Percentiles rank a stretch among this genome's conserved stretches.
These are phyloP conservation scores for Dysphania ambrosioides DNA, from an alignment of 148 eudicot genomes.

Conservation along the genomic window DNA sequence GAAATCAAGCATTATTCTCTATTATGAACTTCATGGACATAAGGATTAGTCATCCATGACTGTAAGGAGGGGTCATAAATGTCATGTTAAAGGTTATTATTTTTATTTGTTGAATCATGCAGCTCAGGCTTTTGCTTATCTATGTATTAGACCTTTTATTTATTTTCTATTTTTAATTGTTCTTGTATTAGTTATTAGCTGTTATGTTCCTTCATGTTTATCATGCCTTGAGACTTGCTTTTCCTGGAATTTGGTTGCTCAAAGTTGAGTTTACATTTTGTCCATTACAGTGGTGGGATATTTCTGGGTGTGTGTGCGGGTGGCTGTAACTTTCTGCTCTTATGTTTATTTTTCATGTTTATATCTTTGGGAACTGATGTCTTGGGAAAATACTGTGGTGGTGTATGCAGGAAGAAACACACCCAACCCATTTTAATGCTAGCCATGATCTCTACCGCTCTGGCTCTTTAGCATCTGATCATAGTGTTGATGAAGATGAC, in stretches of 20 bases:
- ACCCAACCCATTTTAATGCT: conserved; percentile 31
- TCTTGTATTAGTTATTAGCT: neutral
- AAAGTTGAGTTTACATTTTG: neutral
- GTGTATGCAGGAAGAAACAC: conserved; percentile 54
- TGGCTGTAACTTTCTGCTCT: neutral
- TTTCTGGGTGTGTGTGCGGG: neutral
- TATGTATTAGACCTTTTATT: neutral
- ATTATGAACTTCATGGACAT: neutral
- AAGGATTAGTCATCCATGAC: neutral
- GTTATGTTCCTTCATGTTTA: neutral
- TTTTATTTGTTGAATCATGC: neutral
- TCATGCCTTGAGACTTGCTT: neutral
- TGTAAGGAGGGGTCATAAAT: neutral
- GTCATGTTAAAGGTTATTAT: neutral
- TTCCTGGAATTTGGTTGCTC: neutral
- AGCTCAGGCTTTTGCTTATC: neutral
- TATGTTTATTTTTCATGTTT: neutral
- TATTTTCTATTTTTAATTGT: neutral
- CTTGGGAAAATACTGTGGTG: conserved; percentile 9
- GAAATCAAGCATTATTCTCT: neutral
- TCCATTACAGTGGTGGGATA: neutral
- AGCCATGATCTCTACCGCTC: conserved; percentile 35
- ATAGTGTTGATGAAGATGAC: conserved; percentile 36
- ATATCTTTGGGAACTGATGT: conserved; percentile 6
- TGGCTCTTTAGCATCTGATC: conserved; percentile 42